Evolutionary conservation across 2,329 filamentous ascomycete genomes (phyloP).

Genomic region (Tolypocladium pustulatum): DNA sequence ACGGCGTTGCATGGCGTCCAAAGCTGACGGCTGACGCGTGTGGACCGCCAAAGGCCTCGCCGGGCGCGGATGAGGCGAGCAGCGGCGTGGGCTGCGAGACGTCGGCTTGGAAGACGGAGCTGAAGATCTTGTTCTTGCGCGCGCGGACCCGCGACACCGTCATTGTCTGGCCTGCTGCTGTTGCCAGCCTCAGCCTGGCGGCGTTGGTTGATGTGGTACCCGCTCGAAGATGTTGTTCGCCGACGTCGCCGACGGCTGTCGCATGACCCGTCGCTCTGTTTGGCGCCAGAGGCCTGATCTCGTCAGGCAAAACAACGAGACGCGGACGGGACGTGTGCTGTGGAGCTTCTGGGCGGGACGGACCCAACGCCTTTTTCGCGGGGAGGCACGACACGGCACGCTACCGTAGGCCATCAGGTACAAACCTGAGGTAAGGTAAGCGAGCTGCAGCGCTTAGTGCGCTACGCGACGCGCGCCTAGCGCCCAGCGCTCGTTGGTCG

Average conservation of each 20-base stretch:
- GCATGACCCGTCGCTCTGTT: neutral
- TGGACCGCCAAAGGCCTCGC: conserved; percentile 35
- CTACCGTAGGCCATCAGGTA: too few species aligned
- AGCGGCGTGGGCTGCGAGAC: conserved; percentile 38
- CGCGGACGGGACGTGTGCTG: neutral
- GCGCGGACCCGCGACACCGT: conserved; percentile 33
- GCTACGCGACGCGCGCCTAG: conserved; percentile 4
- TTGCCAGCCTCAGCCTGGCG: neutral
- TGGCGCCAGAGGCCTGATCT: neutral
- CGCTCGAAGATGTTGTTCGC: neutral
- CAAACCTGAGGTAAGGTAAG: neutral
- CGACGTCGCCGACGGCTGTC: neutral
- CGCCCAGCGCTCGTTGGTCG: neutral
- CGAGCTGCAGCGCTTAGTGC: conserved; percentile 1
- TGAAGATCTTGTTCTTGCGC: conserved; percentile 39
- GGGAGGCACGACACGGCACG: neutral
- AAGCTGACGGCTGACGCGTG: conserved; percentile 5
- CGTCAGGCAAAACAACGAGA: neutral
- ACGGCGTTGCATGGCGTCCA: conserved; percentile 8
- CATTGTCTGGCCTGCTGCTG: conserved; percentile 13
- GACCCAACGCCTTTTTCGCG: neutral
- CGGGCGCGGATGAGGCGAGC: conserved; percentile 26
- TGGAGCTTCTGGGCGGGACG: neutral
- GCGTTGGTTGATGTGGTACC: neutral
- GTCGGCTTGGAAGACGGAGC: conserved; percentile 45